phyloP scores from a whole-genome alignment of 306 rosid genomes.

The Boehmeria nivea region DNA sequence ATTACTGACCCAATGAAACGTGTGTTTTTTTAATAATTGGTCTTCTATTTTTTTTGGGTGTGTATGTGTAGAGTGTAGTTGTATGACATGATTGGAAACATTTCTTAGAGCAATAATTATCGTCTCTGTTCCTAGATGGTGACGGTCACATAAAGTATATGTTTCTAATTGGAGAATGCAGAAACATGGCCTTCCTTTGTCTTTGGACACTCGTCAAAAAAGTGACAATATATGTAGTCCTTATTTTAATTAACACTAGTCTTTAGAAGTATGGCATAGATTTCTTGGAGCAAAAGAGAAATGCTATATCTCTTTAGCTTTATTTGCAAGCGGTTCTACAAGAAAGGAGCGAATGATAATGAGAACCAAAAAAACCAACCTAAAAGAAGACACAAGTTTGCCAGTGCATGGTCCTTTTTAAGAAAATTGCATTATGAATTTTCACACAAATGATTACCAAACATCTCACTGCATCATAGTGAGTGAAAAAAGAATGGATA shows the following conservation, averaged over 20 bases:
- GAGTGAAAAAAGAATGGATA: conserved; percentile 1
- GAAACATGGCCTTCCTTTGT: neutral
- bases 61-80: too few relatives aligned
- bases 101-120: conserved; percentile 8
- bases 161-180: neutral
- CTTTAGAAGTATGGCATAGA: neutral
- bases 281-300: conserved; percentile 5
- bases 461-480: neutral
- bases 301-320: too few relatives aligned
- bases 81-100: conserved; percentile 3
- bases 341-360: too few relatives aligned
- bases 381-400: neutral
- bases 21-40: neutral
- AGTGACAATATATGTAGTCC: neutral
- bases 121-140: neutral
- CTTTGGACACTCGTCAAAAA: neutral
- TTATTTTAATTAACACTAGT: neutral
- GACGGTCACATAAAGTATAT: neutral
- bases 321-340: too few relatives aligned
- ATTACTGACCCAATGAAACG: conserved; percentile 8
- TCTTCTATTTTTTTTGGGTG: neutral
- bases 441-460: conserved; percentile 1
- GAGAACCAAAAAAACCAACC: neutral
- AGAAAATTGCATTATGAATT: neutral
- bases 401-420: neutral